Conservation (phyloP, 169 alveolate genomes). For the Cryptosporidium muris region DNA sequence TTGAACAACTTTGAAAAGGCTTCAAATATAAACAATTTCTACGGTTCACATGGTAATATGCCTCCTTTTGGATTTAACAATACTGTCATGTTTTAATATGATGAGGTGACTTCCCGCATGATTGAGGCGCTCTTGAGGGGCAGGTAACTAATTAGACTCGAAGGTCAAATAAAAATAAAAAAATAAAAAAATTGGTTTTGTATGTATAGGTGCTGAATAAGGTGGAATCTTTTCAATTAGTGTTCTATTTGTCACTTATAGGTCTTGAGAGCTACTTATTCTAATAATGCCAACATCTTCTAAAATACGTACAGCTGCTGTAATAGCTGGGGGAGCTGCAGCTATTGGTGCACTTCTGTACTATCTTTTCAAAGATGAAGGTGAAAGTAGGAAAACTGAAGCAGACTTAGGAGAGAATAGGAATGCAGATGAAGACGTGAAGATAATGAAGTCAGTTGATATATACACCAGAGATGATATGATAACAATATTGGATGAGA, state of each 20-base stretch:
- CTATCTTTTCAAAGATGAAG: conserved; percentile 74
- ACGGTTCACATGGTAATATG: conserved; percentile 8
- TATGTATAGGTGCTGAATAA: neutral
- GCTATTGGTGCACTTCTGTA: conserved; percentile 77
- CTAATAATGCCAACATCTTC: conserved; percentile 24
- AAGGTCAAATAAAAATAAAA: neutral
- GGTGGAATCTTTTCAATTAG: conserved; percentile 6
- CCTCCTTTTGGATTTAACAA: conserved; percentile 40
- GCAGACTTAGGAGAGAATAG: neutral
- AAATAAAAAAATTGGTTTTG: conserved; percentile 5
- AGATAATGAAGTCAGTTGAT: conserved; percentile 14
- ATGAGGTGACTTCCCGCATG: too few species aligned
- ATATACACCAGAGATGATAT: conserved; percentile 76
- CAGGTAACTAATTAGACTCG: conserved; percentile 45
- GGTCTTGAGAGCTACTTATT: conserved; percentile 10
- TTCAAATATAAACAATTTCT: too few species aligned
- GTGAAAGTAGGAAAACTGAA: conserved; percentile 10
- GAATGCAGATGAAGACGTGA: neutral
- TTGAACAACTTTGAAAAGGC: too few species aligned
- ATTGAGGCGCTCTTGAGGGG: conserved; percentile 16
- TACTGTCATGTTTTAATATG: conserved; percentile 18
- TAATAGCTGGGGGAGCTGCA: conserved; percentile 76
- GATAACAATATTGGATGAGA: conserved; percentile 72
- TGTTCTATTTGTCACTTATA: neutral
- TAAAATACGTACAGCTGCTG: conserved; percentile 29